phyloP scores from a whole-genome alignment of 1,139 yeast genomes.

The Candida tropicalis region DNA sequence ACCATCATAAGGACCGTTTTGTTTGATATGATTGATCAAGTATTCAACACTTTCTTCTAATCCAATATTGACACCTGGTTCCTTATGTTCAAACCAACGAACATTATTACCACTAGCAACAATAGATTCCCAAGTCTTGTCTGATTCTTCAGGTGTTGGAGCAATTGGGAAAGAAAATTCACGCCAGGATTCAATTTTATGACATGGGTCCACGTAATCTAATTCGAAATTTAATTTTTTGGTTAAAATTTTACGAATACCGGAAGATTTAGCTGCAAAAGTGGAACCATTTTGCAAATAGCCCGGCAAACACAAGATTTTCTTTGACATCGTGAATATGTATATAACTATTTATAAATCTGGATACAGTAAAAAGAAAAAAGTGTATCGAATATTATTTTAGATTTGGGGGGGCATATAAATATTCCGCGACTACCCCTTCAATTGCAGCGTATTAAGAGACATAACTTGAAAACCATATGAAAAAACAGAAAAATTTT shows the following conservation, averaged over 20 bases:
- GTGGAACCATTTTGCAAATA: constrained; percentile 68
- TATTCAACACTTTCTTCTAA: constrained; percentile 35
- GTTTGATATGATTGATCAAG: constrained; percentile 56
- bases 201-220: constrained; percentile 43
- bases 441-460: too few species aligned
- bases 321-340: constrained; percentile 13
- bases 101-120: constrained; percentile 54
- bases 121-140: constrained; percentile 27
- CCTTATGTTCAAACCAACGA: constrained; percentile 44
- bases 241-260: constrained; percentile 67
- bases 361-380: constrained; percentile 5
- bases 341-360: too few species aligned
- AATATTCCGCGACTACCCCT: too few species aligned
- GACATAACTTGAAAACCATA: too few species aligned
- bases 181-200: constrained; percentile 25
- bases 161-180: constrained; percentile 34
- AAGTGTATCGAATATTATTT: too few species aligned
- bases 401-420: too few species aligned
- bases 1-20: constrained; percentile 87
- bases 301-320: constrained; percentile 44
- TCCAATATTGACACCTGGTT: constrained; percentile 35
- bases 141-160: constrained; percentile 28
- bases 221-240: constrained; percentile 54
- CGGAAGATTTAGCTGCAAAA: constrained; percentile 80
- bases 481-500: constrained; percentile 3